A percentile compares a stretch with the other conserved stretches of the same genome.
These are phyloP conservation scores for Paracamarosporium sp. DNA, from an alignment of 2,329 filamentous ascomycete species.

Conservation along the genomic window DNA sequence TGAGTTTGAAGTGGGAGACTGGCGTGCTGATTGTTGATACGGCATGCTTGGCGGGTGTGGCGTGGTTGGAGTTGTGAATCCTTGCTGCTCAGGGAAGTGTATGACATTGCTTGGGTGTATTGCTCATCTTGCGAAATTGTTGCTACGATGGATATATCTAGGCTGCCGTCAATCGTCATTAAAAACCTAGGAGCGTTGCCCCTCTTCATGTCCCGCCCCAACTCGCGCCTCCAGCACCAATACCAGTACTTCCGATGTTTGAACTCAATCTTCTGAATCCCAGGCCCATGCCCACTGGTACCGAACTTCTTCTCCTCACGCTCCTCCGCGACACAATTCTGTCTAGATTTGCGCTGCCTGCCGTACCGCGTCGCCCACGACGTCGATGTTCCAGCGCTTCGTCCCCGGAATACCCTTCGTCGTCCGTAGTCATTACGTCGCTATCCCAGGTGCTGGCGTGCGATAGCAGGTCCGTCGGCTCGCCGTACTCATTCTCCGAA, in stretches of 20 bases:
- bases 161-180: background rate
- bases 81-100: background rate
- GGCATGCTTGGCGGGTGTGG: background rate
- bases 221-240: slow-evolving; percentile 40
- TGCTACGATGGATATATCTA: background rate
- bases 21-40: background rate
- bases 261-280: slow-evolving; percentile 54
- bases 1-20: background rate
- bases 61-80: background rate
- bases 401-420: slow-evolving; percentile 26
- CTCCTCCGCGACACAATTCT: slow-evolving; percentile 39
- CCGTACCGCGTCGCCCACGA: slow-evolving; percentile 18
- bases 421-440: slow-evolving; percentile 28
- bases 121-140: background rate
- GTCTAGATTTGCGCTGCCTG: slow-evolving; percentile 18
- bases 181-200: background rate
- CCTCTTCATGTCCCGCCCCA: slow-evolving; percentile 37
- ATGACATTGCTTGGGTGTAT: background rate
- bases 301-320: slow-evolving; percentile 48
- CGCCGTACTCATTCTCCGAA: slow-evolving; percentile 50
- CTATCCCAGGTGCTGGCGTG: slow-evolving; percentile 39
- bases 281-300: slow-evolving; percentile 54
- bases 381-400: background rate
- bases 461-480: slow-evolving; percentile 42
- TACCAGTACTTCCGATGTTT: slow-evolving; percentile 51